Evolutionary conservation across 352 stramenopile genomes (phyloP), one percentile per base, ranked within the genome.

Genomic region (Pythium rhizo-oryzae): DNA sequence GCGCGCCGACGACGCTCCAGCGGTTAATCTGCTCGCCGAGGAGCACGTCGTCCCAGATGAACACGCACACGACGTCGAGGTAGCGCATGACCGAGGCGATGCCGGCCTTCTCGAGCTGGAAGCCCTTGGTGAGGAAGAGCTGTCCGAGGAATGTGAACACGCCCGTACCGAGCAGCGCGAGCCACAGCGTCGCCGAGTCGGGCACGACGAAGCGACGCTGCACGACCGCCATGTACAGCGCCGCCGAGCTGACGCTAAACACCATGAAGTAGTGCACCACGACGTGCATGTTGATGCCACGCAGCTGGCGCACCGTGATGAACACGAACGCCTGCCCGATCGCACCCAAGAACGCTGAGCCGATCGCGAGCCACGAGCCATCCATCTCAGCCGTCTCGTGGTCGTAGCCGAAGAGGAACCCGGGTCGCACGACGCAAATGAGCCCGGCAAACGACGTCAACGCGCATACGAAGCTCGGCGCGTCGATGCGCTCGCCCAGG

Each of bases 61-160:
- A 95, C 8, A 92, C 82, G 65, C 77, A 93, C n/a, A 93, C 85
- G 9, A 95, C 85, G 58, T 93, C 87, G 25, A 93, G 53, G 67
- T 93, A 93, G 37, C 87, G 87, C 87, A 93, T 93, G 58, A 93
- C 82, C 16, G 84, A 93, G 16, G 87, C 87, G 33, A 93, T 89
- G 15, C 85, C 85, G n/a, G 84, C 83, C 47, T 93, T 95, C 53
- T 93, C 87, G 8, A 92, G 74, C 69, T 95, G 87, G 57, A 95
- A 93, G 8, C 87, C 87, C 47, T 89, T 87, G 1, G 87, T 95
- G 12, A 95, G 72, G 41, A 90, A 74, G 55, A 92, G 47, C 52
- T 93, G 85, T 2, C 84, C 84, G 5, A 86, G 39, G 24, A 90
- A 92, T 23, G 84, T 91, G 64, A 92, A 84, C 23, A 86, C n/a